phyloP scores from a whole-genome alignment of 2,329 filamentous ascomycete species.

The Aspergillus sp. region DNA sequence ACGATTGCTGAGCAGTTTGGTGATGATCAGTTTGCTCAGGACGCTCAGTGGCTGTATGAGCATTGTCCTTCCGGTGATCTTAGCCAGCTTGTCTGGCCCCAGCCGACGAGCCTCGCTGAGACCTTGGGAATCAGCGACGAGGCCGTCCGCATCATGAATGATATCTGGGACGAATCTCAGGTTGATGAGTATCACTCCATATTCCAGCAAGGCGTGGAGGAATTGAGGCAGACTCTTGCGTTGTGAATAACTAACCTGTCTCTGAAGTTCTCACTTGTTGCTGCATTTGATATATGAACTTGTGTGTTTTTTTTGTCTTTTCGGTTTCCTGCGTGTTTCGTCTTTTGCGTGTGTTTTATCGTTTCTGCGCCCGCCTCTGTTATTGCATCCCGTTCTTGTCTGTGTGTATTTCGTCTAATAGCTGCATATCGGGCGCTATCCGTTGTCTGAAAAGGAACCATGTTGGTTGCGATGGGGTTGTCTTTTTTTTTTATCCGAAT shows the following conservation, averaged over 20 bases:
- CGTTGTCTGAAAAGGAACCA: not conserved
- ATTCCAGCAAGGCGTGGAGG: constrained; percentile 23
- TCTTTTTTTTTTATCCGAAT: not conserved
- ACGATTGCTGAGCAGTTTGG: constrained; percentile 23
- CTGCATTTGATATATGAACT: not conserved
- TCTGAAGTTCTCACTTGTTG: not conserved
- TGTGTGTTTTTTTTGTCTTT: not conserved
- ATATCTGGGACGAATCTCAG: constrained; percentile 24
- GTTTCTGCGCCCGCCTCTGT: not conserved
- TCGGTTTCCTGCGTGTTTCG: not conserved
- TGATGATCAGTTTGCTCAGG: constrained; percentile 29
- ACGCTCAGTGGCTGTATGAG: constrained; percentile 33
- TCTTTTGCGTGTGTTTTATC: no score
- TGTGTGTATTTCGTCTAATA: constrained; percentile 1
- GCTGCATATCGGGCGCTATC: constrained; percentile 7
- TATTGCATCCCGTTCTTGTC: not conserved
- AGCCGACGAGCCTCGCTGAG: constrained; percentile 20
- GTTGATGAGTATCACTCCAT: constrained; percentile 20
- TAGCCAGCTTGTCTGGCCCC: constrained; percentile 29
- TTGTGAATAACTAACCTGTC: not conserved
- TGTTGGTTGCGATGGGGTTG: not conserved
- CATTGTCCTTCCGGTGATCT: constrained; percentile 33
- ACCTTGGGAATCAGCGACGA: constrained; percentile 22
- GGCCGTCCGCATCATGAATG: constrained; percentile 18
- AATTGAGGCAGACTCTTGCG: constrained; percentile 23